phyloP scores from a whole-genome alignment of 1,139 yeast species.

The Suhomyces kunorum region DNA sequence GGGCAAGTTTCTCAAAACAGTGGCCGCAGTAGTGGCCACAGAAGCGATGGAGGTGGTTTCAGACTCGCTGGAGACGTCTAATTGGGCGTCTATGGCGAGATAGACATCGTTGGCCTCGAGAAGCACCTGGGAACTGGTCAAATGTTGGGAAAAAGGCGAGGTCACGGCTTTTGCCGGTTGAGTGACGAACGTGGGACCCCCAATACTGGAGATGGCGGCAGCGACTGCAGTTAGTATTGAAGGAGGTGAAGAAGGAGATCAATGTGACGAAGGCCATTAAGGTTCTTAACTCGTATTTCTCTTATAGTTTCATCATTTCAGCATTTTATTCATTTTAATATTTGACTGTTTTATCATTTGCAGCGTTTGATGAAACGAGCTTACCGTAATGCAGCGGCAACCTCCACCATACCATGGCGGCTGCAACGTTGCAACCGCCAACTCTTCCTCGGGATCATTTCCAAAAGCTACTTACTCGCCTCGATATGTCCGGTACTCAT shows the following conservation, averaged over 20 bases:
- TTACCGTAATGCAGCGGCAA: no score
- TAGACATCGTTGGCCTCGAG: conserved; percentile 58
- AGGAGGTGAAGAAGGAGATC: neutral
- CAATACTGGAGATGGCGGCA: conserved; percentile 19
- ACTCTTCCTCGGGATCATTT: neutral
- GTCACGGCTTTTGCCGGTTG: conserved; percentile 51
- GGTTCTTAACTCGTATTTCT: no score
- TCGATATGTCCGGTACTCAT: conserved; percentile 19
- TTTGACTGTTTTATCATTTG: no score
- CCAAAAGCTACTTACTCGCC: conserved; percentile 15
- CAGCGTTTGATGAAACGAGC: no score
- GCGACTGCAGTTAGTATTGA: conserved; percentile 16
- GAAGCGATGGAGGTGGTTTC: conserved; percentile 45
- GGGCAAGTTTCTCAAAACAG: conserved; percentile 57
- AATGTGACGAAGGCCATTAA: neutral
- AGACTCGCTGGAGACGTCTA: conserved; percentile 18
- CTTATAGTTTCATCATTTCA: no score
- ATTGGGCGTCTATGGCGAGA: conserved; percentile 40
- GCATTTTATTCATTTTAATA: no score
- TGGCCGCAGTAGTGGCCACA: conserved; percentile 53
- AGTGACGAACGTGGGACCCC: conserved; percentile 41
- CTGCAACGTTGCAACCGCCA: no score
- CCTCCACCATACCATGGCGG: no score
- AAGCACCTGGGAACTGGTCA: conserved; percentile 33
- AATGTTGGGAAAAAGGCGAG: conserved; percentile 31